Conservation (phyloP, 176 grass and related monocot genomes). For the Phoenix dactylifera region DNA sequence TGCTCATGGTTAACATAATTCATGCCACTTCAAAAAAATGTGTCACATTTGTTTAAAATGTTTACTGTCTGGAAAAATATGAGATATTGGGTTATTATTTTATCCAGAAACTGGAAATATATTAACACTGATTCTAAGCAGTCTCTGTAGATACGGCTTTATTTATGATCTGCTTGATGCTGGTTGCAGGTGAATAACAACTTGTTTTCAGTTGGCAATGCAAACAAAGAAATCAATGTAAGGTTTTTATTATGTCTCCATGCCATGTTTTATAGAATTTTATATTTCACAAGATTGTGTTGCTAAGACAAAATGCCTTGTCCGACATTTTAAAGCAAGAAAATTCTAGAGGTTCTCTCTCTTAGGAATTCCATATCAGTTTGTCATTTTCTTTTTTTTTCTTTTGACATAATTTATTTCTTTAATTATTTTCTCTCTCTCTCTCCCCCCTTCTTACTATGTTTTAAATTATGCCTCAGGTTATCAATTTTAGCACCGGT, state of each 20-base stretch:
- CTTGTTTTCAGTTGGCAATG: conserved; percentile 80
- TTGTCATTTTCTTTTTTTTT: not conserved
- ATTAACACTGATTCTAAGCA: no score
- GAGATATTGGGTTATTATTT: no score
- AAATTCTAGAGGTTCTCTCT: no score
- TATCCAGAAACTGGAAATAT: no score
- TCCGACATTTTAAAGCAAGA: no score
- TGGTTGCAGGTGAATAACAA: conserved; percentile 95
- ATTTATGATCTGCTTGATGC: conserved; percentile 20
- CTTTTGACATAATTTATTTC: not conserved
- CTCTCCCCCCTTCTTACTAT: not conserved
- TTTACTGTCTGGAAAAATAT: no score
- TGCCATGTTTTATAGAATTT: not conserved
- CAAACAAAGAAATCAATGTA: conserved; percentile 94
- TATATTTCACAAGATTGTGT: no score
- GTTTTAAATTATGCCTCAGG: conserved; percentile 35
- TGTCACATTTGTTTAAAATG: no score
- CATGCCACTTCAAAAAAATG: no score
- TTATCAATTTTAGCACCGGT: conserved; percentile 96
- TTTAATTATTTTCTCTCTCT: not conserved
- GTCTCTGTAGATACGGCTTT: not conserved
- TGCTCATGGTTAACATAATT: no score
- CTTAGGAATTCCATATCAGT: no score
- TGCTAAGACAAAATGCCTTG: no score
- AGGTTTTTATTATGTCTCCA: conserved; percentile 13